These are phyloP conservation scores for Helianthus tuberosus DNA, from an alignment of 129 eudicot genomes.

Conservation along the genomic window DNA sequence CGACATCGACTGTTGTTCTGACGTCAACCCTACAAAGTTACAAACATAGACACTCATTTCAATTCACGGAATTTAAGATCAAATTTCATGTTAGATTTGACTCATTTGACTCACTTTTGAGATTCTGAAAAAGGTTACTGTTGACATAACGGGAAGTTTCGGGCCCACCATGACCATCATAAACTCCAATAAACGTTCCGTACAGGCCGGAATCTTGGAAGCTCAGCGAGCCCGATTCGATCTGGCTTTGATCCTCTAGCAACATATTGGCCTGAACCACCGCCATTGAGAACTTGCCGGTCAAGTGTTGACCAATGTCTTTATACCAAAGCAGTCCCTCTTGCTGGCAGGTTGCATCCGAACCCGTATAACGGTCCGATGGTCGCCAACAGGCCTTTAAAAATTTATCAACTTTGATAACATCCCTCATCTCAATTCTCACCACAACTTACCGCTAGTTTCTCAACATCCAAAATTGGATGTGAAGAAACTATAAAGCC, in stretches of 20 bases:
- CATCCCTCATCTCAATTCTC: slow-evolving; percentile 74
- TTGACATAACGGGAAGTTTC: slow-evolving; percentile 77
- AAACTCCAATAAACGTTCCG: slow-evolving; percentile 77
- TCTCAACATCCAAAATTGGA: slow-evolving; percentile 66
- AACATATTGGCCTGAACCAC: slow-evolving; percentile 80
- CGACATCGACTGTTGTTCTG: slow-evolving; percentile 70
- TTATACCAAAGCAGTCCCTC: slow-evolving; percentile 85
- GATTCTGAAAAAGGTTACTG: slow-evolving; percentile 61
- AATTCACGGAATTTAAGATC: neutral
- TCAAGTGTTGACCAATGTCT: slow-evolving; percentile 62
- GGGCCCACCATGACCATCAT: slow-evolving; percentile 90
- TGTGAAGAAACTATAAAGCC: slow-evolving; percentile 35
- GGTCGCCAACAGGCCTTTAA: slow-evolving; percentile 72
- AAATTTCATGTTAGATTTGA: neutral
- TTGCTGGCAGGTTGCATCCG: slow-evolving; percentile 58
- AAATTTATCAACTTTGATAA: slow-evolving; percentile 68
- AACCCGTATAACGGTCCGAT: slow-evolving; percentile 43
- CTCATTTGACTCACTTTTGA: slow-evolving; percentile 51
- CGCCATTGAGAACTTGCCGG: slow-evolving; percentile 75
- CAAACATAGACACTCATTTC: neutral
- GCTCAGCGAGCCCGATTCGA: slow-evolving; percentile 76
- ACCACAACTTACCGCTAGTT: slow-evolving; percentile 45
- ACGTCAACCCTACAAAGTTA: slow-evolving; percentile 48
- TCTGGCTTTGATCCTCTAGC: slow-evolving; percentile 77
- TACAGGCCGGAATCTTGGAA: slow-evolving; percentile 66